phyloP scores from a whole-genome alignment of 1,284 basidiomycete species.

The Crepidotus sp. region DNA sequence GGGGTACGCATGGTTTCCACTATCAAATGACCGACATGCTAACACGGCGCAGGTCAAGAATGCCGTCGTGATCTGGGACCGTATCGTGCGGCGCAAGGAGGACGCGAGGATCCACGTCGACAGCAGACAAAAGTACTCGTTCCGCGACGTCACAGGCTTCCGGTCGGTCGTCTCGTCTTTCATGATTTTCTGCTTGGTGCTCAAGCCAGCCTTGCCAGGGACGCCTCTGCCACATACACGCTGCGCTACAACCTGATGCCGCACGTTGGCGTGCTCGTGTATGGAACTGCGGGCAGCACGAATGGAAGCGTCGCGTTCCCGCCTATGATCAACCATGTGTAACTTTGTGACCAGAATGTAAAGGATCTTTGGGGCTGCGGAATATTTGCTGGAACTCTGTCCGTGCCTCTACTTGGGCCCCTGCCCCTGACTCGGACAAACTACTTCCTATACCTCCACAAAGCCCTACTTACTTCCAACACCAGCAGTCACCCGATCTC shows the following conservation, averaged over 20 bases:
- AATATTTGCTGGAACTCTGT: too few species aligned
- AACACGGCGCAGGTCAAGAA: constrained; percentile 56
- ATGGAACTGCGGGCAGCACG: constrained; percentile 66
- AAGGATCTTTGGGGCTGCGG: neutral
- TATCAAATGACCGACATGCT: neutral
- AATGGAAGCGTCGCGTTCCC: constrained; percentile 42
- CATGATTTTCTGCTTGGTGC: constrained; percentile 2
- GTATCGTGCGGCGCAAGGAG: constrained; percentile 71
- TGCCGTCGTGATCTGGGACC: constrained; percentile 86
- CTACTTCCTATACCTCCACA: too few species aligned
- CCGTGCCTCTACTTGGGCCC: neutral
- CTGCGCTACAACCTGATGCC: constrained; percentile 91
- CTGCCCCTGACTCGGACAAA: neutral
- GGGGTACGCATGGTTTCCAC: constrained; percentile 41
- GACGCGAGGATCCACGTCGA: constrained; percentile 63
- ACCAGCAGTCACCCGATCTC: too few species aligned
- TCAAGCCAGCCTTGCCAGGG: too few species aligned
- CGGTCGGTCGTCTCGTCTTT: constrained; percentile 49
- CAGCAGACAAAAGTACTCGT: constrained; percentile 76
- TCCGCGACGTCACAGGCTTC: constrained; percentile 73
- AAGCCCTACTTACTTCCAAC: too few species aligned
- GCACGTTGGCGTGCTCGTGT: constrained; percentile 71
- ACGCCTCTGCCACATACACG: constrained; percentile 56
- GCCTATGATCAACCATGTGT: constrained; percentile 11
- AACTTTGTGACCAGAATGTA: neutral